Percentiles rank a stretch among this genome's conserved stretches.
phyloP scores from a whole-genome alignment of 139 green algal genomes.

The Closterium sp. region DNA sequence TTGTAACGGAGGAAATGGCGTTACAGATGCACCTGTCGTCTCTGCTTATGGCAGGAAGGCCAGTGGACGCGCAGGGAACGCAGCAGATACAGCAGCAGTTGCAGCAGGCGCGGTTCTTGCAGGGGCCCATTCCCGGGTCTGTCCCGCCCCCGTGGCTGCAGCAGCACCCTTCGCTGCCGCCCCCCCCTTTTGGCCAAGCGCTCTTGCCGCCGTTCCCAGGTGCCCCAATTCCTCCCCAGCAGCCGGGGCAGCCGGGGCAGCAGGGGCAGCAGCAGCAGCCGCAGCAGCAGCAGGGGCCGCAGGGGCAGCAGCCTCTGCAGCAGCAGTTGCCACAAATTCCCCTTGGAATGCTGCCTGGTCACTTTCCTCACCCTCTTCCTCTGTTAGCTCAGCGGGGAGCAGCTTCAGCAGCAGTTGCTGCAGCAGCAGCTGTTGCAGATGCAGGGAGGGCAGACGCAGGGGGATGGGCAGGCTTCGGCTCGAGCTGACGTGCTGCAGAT shows the following conservation, averaged over 20 bases:
- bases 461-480: not conserved
- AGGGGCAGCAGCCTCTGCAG: not conserved
- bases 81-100: not conserved
- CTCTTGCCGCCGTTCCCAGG: not conserved
- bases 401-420: not conserved
- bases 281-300: not conserved
- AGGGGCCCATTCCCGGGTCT: not conserved
- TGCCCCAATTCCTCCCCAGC: not conserved
- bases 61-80: not conserved
- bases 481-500: not conserved
- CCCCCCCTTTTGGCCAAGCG: not conserved
- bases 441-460: not conserved
- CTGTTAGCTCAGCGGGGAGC: not conserved
- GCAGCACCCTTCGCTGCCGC: not conserved
- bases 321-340: not conserved
- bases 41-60: not conserved
- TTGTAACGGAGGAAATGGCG: not conserved
- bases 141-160: not conserved
- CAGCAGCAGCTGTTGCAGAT: slow-evolving; percentile 1
- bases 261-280: not conserved
- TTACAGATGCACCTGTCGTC: not conserved
- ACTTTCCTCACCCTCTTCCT: not conserved
- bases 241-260: not conserved
- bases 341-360: not conserved
- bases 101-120: not conserved